Evolutionary conservation across 169 alveolate species (phyloP).

Genomic region (Toxoplasma gondii): DNA sequence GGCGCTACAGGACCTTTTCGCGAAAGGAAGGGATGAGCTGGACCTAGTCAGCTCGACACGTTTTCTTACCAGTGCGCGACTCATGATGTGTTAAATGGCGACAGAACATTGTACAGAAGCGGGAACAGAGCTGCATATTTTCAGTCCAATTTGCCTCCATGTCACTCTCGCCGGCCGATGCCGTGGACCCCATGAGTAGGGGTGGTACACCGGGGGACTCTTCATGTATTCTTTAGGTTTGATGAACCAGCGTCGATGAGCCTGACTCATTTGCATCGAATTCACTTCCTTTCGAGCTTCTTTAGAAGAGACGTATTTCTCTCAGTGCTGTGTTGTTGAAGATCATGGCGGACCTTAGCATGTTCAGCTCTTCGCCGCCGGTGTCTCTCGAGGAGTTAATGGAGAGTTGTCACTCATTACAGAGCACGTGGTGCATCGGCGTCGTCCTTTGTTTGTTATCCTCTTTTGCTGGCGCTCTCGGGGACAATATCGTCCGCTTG

Average conservation of each 20-base stretch:
- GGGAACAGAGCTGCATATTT: not conserved
- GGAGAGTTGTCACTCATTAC: not conserved
- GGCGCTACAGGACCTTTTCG: no score
- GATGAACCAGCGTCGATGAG: no score
- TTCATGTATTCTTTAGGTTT: no score
- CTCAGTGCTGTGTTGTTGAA: no score
- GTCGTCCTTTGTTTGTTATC: not conserved
- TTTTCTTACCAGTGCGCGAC: no score
- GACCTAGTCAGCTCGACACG: no score
- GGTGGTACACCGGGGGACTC: not conserved
- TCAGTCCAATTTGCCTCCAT: not conserved
- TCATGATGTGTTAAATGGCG: no score
- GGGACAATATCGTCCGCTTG: conserved; percentile 59
- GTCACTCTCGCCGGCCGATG: not conserved
- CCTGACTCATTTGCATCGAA: no score
- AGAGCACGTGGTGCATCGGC: conserved; percentile 48
- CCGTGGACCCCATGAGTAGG: not conserved
- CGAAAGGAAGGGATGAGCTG: no score
- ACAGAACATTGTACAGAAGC: no score
- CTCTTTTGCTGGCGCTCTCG: conserved; percentile 55
- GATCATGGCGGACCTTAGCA: not conserved
- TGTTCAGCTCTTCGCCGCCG: not conserved
- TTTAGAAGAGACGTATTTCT: no score
- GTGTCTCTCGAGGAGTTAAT: not conserved
- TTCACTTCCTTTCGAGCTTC: no score